Conservation (phyloP, 768 basidiomycete genomes). For the Gymnopilus junonius region DNA sequence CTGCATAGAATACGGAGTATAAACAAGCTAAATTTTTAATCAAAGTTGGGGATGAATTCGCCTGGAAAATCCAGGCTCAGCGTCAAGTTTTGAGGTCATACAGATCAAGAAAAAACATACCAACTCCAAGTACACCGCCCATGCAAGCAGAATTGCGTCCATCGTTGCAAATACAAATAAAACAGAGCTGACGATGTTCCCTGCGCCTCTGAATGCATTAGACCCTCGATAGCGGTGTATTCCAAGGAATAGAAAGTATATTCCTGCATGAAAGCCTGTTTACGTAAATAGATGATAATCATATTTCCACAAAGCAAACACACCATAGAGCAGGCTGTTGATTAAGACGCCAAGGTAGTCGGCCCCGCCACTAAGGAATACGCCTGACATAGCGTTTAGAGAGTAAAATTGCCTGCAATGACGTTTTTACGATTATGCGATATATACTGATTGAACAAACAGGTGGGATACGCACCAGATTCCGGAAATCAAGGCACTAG, state of each 20-base stretch:
- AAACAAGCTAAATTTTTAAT: not conserved
- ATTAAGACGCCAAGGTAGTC: conserved; percentile 3
- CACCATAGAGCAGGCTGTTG: not conserved
- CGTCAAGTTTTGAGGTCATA: not conserved
- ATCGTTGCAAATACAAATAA: not conserved
- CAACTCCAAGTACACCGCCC: not conserved
- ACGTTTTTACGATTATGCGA: too few relatives aligned
- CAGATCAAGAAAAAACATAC: not conserved
- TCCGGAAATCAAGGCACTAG: too few relatives aligned
- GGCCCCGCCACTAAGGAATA: not conserved
- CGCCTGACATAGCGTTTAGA: not conserved
- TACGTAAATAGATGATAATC: not conserved
- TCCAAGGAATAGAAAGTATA: not conserved
- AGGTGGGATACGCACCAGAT: too few relatives aligned
- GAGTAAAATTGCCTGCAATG: too few relatives aligned
- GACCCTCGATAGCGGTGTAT: not conserved
- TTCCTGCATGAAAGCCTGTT: not conserved
- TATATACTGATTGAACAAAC: too few relatives aligned
- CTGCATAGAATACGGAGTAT: not conserved
- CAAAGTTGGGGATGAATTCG: not conserved
- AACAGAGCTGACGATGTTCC: not conserved
- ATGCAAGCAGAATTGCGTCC: not conserved
- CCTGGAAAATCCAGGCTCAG: not conserved
- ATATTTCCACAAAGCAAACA: not conserved
- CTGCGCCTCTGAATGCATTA: not conserved